These are phyloP conservation scores for Dipteronia sinensis DNA, from an alignment of 345 rosid species.

Conservation along the genomic window DNA sequence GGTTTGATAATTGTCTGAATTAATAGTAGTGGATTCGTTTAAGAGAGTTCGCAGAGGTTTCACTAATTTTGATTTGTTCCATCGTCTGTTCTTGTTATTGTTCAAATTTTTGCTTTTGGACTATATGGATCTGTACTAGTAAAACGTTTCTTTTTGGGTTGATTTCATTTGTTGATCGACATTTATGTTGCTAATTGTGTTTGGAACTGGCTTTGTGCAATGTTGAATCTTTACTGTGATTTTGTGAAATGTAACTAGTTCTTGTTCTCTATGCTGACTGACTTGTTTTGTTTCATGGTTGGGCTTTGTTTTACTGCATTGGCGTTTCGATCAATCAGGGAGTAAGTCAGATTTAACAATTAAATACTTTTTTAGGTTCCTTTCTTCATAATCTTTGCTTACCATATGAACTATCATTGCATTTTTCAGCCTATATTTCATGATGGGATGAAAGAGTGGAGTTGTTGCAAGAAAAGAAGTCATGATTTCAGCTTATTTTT, in stretches of 20 bases:
- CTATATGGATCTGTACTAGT: neutral
- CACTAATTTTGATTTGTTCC: neutral
- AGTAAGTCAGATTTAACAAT: slow-evolving; percentile 46
- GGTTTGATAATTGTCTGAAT: neutral
- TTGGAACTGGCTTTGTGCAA: neutral
- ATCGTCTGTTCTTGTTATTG: neutral
- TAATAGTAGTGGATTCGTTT: too few species aligned
- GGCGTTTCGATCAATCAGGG: slow-evolving; percentile 51
- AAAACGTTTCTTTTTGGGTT: neutral
- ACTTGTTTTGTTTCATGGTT: slow-evolving; percentile 21
- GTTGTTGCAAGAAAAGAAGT: slow-evolving; percentile 96
- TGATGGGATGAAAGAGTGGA: slow-evolving; percentile 98
- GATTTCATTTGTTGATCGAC: neutral
- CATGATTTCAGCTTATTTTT: slow-evolving; percentile 85
- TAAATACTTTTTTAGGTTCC: neutral
- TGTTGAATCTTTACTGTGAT: neutral
- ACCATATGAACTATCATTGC: slow-evolving; percentile 12
- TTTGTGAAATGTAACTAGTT: neutral
- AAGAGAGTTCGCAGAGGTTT: too few species aligned
- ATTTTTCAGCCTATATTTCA: slow-evolving; percentile 79
- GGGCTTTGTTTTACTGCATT: slow-evolving; percentile 26
- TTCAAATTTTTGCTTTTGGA: neutral
- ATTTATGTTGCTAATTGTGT: neutral
- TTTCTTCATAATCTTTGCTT: neutral
- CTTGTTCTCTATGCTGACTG: slow-evolving; percentile 26